Evolutionary conservation across 2,329 filamentous ascomycete genomes (phyloP).

Genomic region (Lomentospora prolificans): DNA sequence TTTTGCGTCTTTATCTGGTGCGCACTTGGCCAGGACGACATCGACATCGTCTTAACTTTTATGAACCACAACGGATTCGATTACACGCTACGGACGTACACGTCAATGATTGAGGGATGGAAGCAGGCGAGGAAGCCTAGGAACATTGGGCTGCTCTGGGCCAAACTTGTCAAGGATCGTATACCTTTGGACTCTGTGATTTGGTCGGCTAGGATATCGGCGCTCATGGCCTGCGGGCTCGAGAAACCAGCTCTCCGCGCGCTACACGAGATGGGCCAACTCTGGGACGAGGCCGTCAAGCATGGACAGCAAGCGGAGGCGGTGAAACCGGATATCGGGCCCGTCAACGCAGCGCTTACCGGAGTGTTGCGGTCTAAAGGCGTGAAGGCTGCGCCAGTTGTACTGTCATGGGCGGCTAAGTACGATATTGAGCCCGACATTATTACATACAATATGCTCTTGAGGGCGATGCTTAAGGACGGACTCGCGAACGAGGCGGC

Average conservation of each 20-base stretch:
- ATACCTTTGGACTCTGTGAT: constrained; percentile 51
- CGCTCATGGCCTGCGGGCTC: constrained; percentile 48
- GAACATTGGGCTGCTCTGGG: constrained; percentile 60
- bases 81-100: constrained; percentile 59
- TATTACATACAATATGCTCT: constrained; percentile 59
- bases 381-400: constrained; percentile 35
- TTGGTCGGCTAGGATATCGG: constrained; percentile 63
- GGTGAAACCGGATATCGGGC: constrained; percentile 50
- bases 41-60: constrained; percentile 23
- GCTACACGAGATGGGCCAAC: constrained; percentile 53
- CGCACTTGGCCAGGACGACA: constrained; percentile 16
- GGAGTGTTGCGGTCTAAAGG: constrained; percentile 45
- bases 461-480: constrained; percentile 46
- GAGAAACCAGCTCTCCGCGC: constrained; percentile 49
- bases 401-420: constrained; percentile 49
- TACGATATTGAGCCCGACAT: constrained; percentile 47
- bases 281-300: constrained; percentile 40
- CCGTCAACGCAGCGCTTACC: constrained; percentile 62
- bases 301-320: constrained; percentile 21
- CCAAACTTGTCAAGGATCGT: constrained; percentile 46
- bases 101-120: constrained; percentile 63
- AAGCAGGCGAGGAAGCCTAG: constrained; percentile 45
- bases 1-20: constrained; percentile 31
- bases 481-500: constrained; percentile 38
- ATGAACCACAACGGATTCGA: constrained; percentile 39